Evolutionary conservation across 495 filamentous ascomycete species (phyloP).

Genomic region (Neurospora pannonica): DNA sequence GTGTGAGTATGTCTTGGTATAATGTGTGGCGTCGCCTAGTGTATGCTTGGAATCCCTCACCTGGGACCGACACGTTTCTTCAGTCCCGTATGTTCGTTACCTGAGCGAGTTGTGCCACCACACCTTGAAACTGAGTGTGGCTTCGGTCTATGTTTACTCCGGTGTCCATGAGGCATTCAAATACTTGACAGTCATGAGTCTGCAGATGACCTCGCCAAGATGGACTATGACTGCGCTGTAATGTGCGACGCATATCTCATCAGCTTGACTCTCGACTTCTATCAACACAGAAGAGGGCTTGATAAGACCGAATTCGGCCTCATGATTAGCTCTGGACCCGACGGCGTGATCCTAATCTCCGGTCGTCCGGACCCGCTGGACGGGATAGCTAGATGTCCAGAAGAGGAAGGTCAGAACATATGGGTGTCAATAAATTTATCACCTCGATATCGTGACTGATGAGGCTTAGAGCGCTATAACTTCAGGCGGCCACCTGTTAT

Average conservation of each 20-base stretch:
- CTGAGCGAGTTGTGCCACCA: not conserved
- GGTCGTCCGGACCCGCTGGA: not conserved
- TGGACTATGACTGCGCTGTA: not conserved
- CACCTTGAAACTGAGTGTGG: not conserved
- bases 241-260: not conserved
- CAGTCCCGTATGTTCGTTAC: not conserved
- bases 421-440: not conserved
- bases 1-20: not conserved
- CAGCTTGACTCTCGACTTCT: not conserved
- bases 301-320: not conserved
- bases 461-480: not conserved
- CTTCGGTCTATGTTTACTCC: not conserved
- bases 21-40: not conserved
- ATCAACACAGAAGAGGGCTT: not conserved
- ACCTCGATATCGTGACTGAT: not conserved
- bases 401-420: not conserved
- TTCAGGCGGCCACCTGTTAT: not conserved
- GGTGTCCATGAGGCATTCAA: not conserved
- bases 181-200: not conserved
- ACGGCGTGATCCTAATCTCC: not conserved
- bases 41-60: not conserved
- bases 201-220: not conserved
- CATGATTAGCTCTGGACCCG: not conserved
- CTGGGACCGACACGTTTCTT: not conserved
- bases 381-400: not conserved